Percentiles rank a stretch among this genome's conserved stretches.
phyloP scores from a whole-genome alignment of 192 early-diverging fungal species.

The Gonapodya sp. region DNA sequence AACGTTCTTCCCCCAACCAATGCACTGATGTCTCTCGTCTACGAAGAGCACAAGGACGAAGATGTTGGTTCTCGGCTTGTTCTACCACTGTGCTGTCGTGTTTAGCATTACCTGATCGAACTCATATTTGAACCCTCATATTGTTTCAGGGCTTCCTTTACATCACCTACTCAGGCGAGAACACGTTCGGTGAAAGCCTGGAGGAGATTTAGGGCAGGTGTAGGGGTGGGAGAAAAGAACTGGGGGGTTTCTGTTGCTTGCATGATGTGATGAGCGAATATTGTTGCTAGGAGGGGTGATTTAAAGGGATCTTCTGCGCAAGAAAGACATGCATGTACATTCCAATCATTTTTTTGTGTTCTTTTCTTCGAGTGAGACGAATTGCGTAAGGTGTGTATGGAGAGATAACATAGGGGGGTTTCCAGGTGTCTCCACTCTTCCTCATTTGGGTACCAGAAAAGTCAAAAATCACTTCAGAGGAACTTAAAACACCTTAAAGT shows the following conservation, averaged over 20 bases:
- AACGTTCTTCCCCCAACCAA: constrained; percentile 87
- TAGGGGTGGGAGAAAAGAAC: not conserved
- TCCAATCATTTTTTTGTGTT: no score
- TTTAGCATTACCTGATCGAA: not conserved
- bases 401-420: no score
- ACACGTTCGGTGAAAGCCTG: constrained; percentile 56
- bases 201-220: not conserved
- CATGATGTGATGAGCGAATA: no score
- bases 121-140: not conserved
- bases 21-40: constrained; percentile 85
- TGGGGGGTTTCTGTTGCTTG: not conserved
- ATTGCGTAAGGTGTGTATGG: no score
- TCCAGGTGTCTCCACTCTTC: no score
- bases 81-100: not conserved
- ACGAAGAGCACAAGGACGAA: constrained; percentile 95
- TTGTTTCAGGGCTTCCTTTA: constrained; percentile 72
- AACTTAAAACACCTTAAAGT: no score
- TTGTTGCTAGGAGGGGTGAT: not conserved
- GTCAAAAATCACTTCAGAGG: no score
- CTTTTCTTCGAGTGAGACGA: no score
- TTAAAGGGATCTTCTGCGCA: no score
- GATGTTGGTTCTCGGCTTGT: constrained; percentile 33
- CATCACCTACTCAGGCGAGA: constrained; percentile 83
- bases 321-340: no score
- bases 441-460: no score